Conservation (phyloP, 208 protist genomes). For the Trypanosoma conorhini region DNA sequence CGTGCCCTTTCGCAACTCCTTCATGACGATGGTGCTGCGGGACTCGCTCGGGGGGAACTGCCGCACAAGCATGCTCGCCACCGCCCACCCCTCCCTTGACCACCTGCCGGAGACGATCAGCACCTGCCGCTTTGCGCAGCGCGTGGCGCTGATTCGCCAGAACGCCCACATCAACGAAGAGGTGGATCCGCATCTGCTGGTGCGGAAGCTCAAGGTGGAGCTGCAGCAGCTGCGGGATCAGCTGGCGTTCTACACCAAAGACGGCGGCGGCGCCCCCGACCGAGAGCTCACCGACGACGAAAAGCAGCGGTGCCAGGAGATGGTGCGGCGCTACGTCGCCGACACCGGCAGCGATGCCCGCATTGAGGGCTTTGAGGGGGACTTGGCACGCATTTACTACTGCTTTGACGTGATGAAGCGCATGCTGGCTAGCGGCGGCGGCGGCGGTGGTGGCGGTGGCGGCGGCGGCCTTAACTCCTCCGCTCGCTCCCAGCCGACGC, state of each 20-base stretch:
- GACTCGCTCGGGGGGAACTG: conserved; percentile 96
- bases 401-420: conserved; percentile 85
- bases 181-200: conserved; percentile 88
- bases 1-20: conserved; percentile 95
- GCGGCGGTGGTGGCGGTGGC: not conserved
- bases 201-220: conserved; percentile 88
- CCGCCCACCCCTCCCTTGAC: conserved; percentile 55
- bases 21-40: conserved; percentile 95
- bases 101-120: conserved; percentile 86
- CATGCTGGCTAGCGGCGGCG: conserved; percentile 32
- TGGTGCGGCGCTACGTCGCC: conserved; percentile 69
- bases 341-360: conserved; percentile 39
- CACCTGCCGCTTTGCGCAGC: conserved; percentile 90
- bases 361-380: conserved; percentile 78
- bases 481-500: not conserved
- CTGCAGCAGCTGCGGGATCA: conserved; percentile 87
- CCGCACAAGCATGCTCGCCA: conserved; percentile 93
- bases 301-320: conserved; percentile 55
- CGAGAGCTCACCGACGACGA: conserved; percentile 71
- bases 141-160: conserved; percentile 90
- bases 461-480: not conserved
- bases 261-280: conserved; percentile 47
- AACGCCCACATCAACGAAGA: conserved; percentile 89
- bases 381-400: conserved; percentile 86
- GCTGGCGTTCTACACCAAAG: conserved; percentile 73